These are phyloP conservation scores for Gossypium rotundifolium DNA, from an alignment of 345 rosid genomes.

Conservation along the genomic window DNA sequence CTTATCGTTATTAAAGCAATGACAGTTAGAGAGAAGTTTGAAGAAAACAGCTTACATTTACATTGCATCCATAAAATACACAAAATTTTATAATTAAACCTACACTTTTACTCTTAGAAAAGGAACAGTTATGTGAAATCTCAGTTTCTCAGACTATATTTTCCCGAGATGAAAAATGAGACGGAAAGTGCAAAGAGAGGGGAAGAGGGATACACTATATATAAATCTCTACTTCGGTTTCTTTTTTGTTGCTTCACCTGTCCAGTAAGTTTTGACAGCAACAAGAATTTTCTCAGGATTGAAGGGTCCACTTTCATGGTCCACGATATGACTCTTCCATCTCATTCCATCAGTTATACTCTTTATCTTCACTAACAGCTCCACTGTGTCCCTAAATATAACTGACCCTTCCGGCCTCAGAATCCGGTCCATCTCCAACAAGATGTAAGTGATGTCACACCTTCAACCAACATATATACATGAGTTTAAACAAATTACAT, in stretches of 20 bases:
- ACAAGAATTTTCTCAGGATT: slow-evolving; percentile 90
- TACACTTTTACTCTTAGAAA: not conserved
- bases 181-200: not conserved
- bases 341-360: slow-evolving; percentile 74
- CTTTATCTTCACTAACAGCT: slow-evolving; percentile 66
- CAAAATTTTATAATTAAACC: not conserved
- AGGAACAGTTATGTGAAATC: not conserved
- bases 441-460: slow-evolving; percentile 71
- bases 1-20: not conserved
- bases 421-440: slow-evolving; percentile 96
- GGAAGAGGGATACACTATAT: not conserved
- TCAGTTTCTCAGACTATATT: not conserved
- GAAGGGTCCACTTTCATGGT: slow-evolving; percentile 92
- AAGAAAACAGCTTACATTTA: not conserved
- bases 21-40: not conserved
- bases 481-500: slow-evolving; percentile 7
- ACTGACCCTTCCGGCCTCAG: slow-evolving; percentile 95
- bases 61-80: slow-evolving; percentile 1
- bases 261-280: slow-evolving; percentile 86
- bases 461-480: slow-evolving; percentile 27
- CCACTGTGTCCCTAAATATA: slow-evolving; percentile 82
- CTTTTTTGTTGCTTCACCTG: slow-evolving; percentile 43
- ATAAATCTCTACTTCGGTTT: slow-evolving; percentile 20
- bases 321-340: slow-evolving; percentile 72
- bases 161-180: slow-evolving; percentile 4